Evolutionary conservation across 2,329 filamentous ascomycete genomes (phyloP).

Genomic region (Aureobasidium pullulans): DNA sequence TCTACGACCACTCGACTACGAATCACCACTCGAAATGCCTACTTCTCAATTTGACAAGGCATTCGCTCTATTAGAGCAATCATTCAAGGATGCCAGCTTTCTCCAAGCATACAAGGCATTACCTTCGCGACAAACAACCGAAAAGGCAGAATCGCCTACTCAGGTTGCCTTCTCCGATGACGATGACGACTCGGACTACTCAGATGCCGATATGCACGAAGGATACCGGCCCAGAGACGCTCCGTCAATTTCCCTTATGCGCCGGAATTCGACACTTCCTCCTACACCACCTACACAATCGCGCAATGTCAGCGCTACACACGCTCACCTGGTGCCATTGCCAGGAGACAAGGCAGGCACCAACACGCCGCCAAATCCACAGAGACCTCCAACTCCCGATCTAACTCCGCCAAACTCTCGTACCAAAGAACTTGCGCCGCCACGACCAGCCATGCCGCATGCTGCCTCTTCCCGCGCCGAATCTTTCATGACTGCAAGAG

Average conservation of each 20-base stretch:
- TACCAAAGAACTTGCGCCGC: constrained; percentile 15
- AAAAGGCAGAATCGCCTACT: background rate
- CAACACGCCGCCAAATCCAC: constrained; percentile 35
- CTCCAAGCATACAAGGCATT: constrained; percentile 11
- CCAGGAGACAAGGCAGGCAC: constrained; percentile 32
- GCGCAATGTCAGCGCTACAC: constrained; percentile 19
- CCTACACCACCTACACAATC: constrained; percentile 38
- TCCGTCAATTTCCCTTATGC: constrained; percentile 7
- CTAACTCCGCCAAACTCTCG: constrained; percentile 26
- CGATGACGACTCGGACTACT: background rate
- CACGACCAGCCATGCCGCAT: constrained; percentile 19
- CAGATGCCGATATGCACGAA: constrained; percentile 9
- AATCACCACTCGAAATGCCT: constrained; percentile 11
- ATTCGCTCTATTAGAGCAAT: constrained; percentile 14
- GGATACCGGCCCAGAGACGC: constrained; percentile 6
- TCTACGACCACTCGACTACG: background rate
- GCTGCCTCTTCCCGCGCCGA: constrained; percentile 37
- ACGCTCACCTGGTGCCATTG: constrained; percentile 28
- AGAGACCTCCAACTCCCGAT: constrained; percentile 29
- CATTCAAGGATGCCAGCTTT: constrained; percentile 9
- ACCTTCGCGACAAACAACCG: constrained; percentile 2
- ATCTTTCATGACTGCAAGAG: constrained; percentile 40
- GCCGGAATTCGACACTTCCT: constrained; percentile 32
- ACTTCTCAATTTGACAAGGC: constrained; percentile 8
- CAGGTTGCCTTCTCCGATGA: background rate